Evolutionary conservation across 2,329 filamentous ascomycete genomes (phyloP).

Genomic region (Xylariaceae sp.): DNA sequence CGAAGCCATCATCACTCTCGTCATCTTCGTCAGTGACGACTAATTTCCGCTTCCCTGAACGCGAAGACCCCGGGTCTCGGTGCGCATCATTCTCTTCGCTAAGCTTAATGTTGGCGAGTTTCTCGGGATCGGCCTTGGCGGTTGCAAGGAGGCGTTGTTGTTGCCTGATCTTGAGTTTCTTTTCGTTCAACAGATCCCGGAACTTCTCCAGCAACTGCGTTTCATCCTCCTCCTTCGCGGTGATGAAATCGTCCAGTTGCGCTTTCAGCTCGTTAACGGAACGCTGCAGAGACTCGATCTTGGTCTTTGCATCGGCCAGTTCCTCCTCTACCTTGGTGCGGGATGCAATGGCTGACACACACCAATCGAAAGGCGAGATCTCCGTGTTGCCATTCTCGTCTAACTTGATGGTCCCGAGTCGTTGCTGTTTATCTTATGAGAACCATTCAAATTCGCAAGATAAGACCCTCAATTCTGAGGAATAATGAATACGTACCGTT

Average conservation of each 20-base stretch:
- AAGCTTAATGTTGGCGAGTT: conserved; percentile 30
- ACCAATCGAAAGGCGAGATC: conserved; percentile 67
- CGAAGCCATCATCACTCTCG: conserved; percentile 41
- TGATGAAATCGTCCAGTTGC: conserved; percentile 62
- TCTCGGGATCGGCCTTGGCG: conserved; percentile 39
- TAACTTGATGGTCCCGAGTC: conserved; percentile 60
- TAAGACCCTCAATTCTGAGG: neutral
- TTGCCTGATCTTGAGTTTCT: conserved; percentile 73
- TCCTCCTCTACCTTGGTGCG: conserved; percentile 42
- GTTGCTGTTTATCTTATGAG: conserved; percentile 47
- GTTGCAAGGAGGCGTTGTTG: conserved; percentile 58
- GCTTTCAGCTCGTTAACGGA: conserved; percentile 53
- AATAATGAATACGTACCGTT: conserved; percentile 45
- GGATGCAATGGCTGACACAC: conserved; percentile 50
- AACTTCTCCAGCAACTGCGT: conserved; percentile 64
- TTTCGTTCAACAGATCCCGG: conserved; percentile 65
- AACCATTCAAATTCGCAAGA: conserved; percentile 5
- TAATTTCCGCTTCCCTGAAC: conserved; percentile 48
- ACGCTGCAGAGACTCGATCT: conserved; percentile 46
- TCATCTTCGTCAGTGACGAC: conserved; percentile 33
- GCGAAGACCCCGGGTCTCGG: conserved; percentile 35
- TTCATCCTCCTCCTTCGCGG: conserved; percentile 63
- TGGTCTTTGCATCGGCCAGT: conserved; percentile 40
- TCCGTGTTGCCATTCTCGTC: conserved; percentile 47
- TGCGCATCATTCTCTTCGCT: conserved; percentile 19